Evolutionary conservation across 768 basidiomycete species (phyloP).

Genomic region (Wakefieldia striispora): DNA sequence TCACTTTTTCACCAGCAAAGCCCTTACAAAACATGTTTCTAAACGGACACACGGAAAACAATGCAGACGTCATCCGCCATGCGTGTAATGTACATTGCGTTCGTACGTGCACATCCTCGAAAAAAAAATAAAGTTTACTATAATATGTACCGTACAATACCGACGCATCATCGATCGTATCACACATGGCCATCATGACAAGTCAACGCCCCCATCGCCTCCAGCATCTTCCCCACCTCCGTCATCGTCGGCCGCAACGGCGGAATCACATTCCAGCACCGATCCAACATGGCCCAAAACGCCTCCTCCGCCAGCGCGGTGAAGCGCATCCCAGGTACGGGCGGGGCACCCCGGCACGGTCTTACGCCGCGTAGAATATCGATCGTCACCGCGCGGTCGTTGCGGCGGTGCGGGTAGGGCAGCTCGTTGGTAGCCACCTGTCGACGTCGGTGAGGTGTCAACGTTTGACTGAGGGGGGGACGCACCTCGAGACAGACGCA

Average conservation of each 20-base stretch:
- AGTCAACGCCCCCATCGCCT: constrained; percentile 1
- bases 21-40: no score
- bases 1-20: no score
- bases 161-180: no score
- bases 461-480: not conserved
- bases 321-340: constrained; percentile 16
- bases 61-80: no score
- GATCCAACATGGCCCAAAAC: constrained; percentile 46
- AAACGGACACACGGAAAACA: no score
- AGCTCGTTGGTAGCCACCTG: constrained; percentile 51
- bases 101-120: no score
- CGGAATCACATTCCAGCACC: constrained; percentile 44
- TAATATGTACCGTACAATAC: no score
- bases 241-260: constrained; percentile 43
- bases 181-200: no score
- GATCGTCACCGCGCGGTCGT: constrained; percentile 54
- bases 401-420: constrained; percentile 52
- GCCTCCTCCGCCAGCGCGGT: constrained; percentile 24
- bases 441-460: no score
- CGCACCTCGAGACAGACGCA: constrained; percentile 58
- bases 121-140: no score
- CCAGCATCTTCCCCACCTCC: constrained; percentile 28
- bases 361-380: constrained; percentile 53
- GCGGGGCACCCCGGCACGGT: constrained; percentile 38
- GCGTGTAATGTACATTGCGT: no score